Evolutionary conservation across 305 asterid genomes (phyloP), one percentile per base, ranked within the genome.

Genomic region (Withania somnifera): DNA sequence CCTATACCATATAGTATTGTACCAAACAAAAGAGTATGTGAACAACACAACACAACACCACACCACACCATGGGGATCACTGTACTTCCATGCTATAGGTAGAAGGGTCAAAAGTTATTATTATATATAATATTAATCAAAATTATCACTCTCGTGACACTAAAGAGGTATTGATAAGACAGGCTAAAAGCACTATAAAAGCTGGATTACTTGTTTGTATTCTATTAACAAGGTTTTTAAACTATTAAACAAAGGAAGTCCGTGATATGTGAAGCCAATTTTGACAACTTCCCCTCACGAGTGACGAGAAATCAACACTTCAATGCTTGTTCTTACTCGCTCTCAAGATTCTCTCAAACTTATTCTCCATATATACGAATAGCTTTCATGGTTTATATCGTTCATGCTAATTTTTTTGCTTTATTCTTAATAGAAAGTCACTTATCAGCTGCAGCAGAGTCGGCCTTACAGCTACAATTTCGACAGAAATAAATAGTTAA

Each of bases 221-320:
- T 45, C 7, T 45, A 13, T 42, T 6, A 6, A 3, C 6, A 42
- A 7, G 13, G 7, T 5, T 24, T 71, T 11, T 28, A 63, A 80
- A 42, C 47, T 36, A 66, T 53, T 67, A 47, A 56, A 32, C 15
- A 67, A 34, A 66, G 9, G 40, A 24, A 52, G 82, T 81, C 85
- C 83, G 85, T 83, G 85, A 83, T 63, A 67, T 47, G 66, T 83
- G 61, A 66, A 77, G 79, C 85, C 85, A 83, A 83, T 38, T 64
- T 38, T 51, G 76, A 78, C 78, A 36, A 54, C 78, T 71, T 58
- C 28, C 28, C 52, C 47, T 22, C 52, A 28, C 81, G 13, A 56
- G n/a, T 40, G 50, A 82, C 80, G 84, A 56, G 73, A 58, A 36
- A 38, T 38, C 45, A 38, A 10, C 45, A 38, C 45, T 10, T 38